These are phyloP conservation scores for Linaria vulgaris DNA, from an alignment of 257 asterid species.

Conservation along the genomic window DNA sequence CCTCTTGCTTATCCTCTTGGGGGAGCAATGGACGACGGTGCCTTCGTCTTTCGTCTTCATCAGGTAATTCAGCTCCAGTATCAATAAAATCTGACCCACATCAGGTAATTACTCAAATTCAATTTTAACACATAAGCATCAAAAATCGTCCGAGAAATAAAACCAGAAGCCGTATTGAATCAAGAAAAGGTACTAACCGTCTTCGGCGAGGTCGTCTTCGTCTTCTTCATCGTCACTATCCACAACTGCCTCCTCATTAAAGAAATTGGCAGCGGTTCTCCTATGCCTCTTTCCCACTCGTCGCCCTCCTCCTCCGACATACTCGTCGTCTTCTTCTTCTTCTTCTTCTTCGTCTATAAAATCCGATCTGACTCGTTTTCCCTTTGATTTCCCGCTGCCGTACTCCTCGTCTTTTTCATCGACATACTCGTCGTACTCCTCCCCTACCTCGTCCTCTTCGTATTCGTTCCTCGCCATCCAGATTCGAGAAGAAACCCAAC, in stretches of 20 bases:
- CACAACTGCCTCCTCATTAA: conserved; percentile 77
- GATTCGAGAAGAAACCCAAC: too few relatives aligned
- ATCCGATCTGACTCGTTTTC: conserved; percentile 67
- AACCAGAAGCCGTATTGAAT: too few relatives aligned
- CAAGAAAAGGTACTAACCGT: conserved; percentile 73
- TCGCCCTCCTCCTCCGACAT: conserved; percentile 30
- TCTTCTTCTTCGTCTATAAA: conserved; percentile 83
- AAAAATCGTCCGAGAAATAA: neutral
- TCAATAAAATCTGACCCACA: conserved; percentile 67
- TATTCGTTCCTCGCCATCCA: conserved; percentile 55
- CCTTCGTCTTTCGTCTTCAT: conserved; percentile 65
- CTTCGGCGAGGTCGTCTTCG: conserved; percentile 91
- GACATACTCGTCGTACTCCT: conserved; percentile 63
- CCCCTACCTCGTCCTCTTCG: conserved; percentile 65
- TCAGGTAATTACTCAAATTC: neutral
- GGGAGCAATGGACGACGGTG: conserved; percentile 81
- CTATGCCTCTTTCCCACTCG: conserved; percentile 28
- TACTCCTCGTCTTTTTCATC: conserved; percentile 68
- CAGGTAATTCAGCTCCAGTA: conserved; percentile 65
- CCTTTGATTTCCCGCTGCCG: conserved; percentile 54
- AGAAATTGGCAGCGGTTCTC: conserved; percentile 23
- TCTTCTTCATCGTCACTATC: conserved; percentile 93
- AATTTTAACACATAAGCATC: neutral
- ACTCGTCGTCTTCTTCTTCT: conserved; percentile 80
- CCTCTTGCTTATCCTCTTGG: conserved; percentile 86